Conservation (phyloP, 768 basidiomycete species). For the Suillus lakei region DNA sequence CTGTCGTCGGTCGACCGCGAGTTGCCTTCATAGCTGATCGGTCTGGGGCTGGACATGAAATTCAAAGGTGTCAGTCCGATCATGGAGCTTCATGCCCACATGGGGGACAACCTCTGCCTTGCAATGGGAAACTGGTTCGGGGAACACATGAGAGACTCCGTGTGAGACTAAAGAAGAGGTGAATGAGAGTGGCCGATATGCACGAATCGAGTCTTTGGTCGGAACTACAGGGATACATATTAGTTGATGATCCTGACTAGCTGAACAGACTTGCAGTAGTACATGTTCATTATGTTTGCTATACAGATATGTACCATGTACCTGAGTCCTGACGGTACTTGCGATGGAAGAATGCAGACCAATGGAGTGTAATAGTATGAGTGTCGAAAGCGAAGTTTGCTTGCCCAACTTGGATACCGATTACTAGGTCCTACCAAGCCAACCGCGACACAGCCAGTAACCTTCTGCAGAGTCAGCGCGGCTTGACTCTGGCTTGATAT, state of each 20-base stretch:
- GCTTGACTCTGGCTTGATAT: constrained; percentile 83
- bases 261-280: neutral
- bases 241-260: neutral
- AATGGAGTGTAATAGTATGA: neutral
- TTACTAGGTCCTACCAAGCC: constrained; percentile 37
- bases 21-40: neutral
- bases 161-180: neutral
- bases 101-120: too few species aligned
- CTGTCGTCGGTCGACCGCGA: neutral
- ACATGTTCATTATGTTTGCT: neutral
- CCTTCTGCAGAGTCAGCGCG: constrained; percentile 79
- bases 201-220: neutral
- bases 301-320: neutral
- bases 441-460: constrained; percentile 87
- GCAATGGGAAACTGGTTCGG: neutral
- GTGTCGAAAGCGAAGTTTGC: neutral
- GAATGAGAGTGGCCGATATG: neutral
- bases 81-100: too few species aligned
- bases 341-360: neutral
- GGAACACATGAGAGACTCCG: neutral
- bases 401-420: neutral
- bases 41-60: neutral
- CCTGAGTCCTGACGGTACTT: too few species aligned
- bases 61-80: neutral
- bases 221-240: neutral